Evolutionary conservation across 805 yeast genomes (phyloP).

Genomic region (Zygotorulaspora danielsina): DNA sequence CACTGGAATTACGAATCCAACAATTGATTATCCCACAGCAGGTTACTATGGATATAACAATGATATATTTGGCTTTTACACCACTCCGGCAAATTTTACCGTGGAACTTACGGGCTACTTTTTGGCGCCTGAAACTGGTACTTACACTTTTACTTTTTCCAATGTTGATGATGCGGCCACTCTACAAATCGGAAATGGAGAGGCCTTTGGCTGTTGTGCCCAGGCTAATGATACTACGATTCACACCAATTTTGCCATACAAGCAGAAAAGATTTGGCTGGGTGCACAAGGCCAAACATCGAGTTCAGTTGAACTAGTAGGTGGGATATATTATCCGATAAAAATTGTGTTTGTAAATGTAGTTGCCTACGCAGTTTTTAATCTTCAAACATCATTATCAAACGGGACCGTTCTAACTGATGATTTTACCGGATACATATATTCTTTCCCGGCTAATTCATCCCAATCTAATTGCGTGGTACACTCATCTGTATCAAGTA

Average conservation of each 20-base stretch:
- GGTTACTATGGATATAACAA: too few relatives aligned
- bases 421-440: too few relatives aligned
- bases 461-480: too few relatives aligned
- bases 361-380: too few relatives aligned
- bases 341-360: constrained; percentile 27
- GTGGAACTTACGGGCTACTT: constrained; percentile 29
- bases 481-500: too few relatives aligned
- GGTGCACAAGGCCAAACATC: neutral
- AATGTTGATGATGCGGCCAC: constrained; percentile 34
- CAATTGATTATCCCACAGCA: too few relatives aligned
- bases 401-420: too few relatives aligned
- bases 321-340: constrained; percentile 33
- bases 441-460: too few relatives aligned
- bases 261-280: constrained; percentile 1
- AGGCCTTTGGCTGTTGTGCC: constrained; percentile 36
- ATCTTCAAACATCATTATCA: too few relatives aligned
- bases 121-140: constrained; percentile 30
- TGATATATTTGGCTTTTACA: too few relatives aligned
- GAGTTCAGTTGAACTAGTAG: constrained; percentile 12
- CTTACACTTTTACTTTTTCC: constrained; percentile 25
- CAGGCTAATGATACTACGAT: neutral
- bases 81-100: too few relatives aligned
- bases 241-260: constrained; percentile 6
- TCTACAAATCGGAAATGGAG: constrained; percentile 29
- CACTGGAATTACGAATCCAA: too few relatives aligned